Percentiles rank a stretch among this genome's conserved stretches.
phyloP scores from a whole-genome alignment of 2,329 filamentous ascomycete genomes.

The Colletotrichum chrysophilum region DNA sequence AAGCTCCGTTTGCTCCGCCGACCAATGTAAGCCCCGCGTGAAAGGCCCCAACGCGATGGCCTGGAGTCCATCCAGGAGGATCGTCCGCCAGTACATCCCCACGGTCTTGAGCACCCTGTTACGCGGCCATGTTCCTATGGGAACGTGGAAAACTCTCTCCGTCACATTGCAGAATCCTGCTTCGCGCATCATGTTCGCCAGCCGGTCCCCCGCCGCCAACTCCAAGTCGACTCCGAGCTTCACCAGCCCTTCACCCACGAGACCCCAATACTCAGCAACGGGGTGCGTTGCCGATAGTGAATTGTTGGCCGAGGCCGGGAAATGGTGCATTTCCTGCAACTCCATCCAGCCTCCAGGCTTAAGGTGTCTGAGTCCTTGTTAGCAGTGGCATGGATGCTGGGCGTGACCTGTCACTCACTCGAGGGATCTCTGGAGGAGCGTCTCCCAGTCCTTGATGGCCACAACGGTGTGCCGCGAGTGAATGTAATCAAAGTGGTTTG shows the following conservation, averaged over 20 bases:
- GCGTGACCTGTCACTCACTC: conserved; percentile 42
- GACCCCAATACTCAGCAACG: conserved; percentile 51
- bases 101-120: conserved; percentile 57
- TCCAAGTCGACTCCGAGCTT: conserved; percentile 53
- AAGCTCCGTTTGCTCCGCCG: conserved; percentile 50
- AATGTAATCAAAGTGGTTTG: conserved; percentile 64
- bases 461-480: conserved; percentile 63
- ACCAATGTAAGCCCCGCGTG: conserved; percentile 54
- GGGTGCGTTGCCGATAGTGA: conserved; percentile 43
- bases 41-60: conserved; percentile 58
- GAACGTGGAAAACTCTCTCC: conserved; percentile 54
- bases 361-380: conserved; percentile 42
- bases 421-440: conserved; percentile 48
- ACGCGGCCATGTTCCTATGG: conserved; percentile 59
- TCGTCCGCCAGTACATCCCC: conserved; percentile 56
- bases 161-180: conserved; percentile 59
- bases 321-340: conserved; percentile 58
- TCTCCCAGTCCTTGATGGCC: conserved; percentile 61
- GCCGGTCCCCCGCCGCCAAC: conserved; percentile 42
- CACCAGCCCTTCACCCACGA: conserved; percentile 48
- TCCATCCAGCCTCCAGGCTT: conserved; percentile 62
- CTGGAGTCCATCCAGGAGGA: conserved; percentile 54
- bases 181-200: conserved; percentile 51
- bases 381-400: not conserved
- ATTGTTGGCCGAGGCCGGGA: conserved; percentile 47